Evolutionary conservation across 2,329 filamentous ascomycete genomes (phyloP).

Genomic region (Trichoderma pleuroti): DNA sequence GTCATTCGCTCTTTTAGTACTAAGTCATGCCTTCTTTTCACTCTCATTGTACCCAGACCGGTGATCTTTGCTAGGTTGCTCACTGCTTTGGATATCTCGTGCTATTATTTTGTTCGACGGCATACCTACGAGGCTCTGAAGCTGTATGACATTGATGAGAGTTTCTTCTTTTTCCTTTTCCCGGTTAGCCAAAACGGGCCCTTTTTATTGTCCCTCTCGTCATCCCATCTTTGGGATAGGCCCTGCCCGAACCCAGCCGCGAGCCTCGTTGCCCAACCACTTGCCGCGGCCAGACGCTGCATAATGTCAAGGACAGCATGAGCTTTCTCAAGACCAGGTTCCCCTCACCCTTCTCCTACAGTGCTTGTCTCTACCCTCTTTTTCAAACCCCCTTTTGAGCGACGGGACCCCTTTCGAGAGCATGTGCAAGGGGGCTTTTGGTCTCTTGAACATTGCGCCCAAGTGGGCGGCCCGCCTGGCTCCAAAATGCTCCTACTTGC

Average conservation of each 20-base stretch:
- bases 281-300: constrained; percentile 23
- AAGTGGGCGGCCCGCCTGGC: constrained; percentile 7
- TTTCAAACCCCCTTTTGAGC: background rate
- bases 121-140: constrained; percentile 18
- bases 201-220: background rate
- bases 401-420: background rate
- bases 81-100: background rate
- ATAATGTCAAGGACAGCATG: constrained; percentile 39
- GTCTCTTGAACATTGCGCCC: background rate
- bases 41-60: background rate
- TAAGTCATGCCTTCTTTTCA: background rate
- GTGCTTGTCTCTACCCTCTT: background rate
- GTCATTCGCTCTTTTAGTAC: background rate
- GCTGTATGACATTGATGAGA: background rate
- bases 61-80: background rate
- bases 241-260: constrained; percentile 2
- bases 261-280: constrained; percentile 10
- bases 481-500: background rate
- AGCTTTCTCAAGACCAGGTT: constrained; percentile 46
- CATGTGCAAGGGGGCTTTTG: background rate
- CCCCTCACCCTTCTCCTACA: constrained; percentile 21
- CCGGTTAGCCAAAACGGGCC: background rate
- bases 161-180: background rate
- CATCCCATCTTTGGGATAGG: background rate
- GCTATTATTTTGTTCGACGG: background rate